Percentiles rank a stretch among this genome's conserved stretches.
phyloP scores from a whole-genome alignment of 192 early-diverging fungal genomes.

The Gamsiella multidivaricata region DNA sequence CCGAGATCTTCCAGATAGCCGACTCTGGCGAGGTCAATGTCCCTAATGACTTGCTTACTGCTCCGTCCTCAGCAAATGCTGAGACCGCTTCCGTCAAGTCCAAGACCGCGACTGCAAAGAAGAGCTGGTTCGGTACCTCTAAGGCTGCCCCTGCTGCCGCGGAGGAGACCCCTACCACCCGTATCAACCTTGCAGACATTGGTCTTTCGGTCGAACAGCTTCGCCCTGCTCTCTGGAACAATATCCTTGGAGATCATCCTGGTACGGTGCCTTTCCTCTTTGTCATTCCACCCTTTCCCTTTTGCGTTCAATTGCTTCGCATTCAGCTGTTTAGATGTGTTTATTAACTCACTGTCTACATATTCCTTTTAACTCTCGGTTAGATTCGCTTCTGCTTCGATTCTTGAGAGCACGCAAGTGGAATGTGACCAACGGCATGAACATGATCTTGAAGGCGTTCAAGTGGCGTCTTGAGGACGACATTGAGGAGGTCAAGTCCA shows the following conservation, averaged over 20 bases:
- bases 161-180: background rate
- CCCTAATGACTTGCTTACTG: background rate
- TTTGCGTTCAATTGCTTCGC: too few species aligned
- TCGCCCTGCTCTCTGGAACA: slow-evolving; percentile 23
- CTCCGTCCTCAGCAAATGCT: background rate
- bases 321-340: too few species aligned
- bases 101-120: background rate
- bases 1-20: slow-evolving; percentile 49
- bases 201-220: slow-evolving; percentile 17
- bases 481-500: slow-evolving; percentile 60
- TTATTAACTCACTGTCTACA: too few species aligned
- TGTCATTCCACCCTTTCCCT: too few species aligned
- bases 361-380: too few species aligned
- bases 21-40: slow-evolving; percentile 26
- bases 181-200: slow-evolving; percentile 23
- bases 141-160: slow-evolving; percentile 9
- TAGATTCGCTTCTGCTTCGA: slow-evolving; percentile 80
- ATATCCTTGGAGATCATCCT: slow-evolving; percentile 23
- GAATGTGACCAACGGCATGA: slow-evolving; percentile 78
- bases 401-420: slow-evolving; percentile 94
- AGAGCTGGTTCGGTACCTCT: slow-evolving; percentile 4
- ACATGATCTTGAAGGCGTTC: slow-evolving; percentile 76
- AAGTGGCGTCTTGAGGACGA: slow-evolving; percentile 78
- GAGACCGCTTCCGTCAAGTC: background rate
- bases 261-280: too few species aligned